A percentile compares a stretch with the other conserved stretches of the same genome.
These are phyloP conservation scores for Cercospora brassicicola DNA, from an alignment of 2,329 filamentous ascomycete genomes.

Conservation along the genomic window DNA sequence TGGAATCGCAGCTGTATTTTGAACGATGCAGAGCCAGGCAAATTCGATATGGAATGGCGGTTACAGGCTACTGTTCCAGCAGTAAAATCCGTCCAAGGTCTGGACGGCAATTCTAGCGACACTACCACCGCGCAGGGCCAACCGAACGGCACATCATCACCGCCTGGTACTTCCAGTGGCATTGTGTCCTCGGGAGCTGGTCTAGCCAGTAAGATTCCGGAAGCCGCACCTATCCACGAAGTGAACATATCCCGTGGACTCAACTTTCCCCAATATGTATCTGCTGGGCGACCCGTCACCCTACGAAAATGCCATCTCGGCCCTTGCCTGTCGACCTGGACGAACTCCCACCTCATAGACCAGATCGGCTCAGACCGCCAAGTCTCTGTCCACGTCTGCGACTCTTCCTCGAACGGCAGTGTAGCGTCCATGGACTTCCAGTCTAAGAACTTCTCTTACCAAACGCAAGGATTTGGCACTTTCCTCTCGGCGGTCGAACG, in stretches of 20 bases:
- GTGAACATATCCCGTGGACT: conserved; percentile 53
- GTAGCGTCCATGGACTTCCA: conserved; percentile 71
- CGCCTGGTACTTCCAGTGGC: not conserved
- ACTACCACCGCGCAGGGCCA: not conserved
- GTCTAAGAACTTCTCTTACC: conserved; percentile 78
- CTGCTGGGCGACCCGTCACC: conserved; percentile 61
- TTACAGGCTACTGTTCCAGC: conserved; percentile 30
- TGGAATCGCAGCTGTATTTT: conserved; percentile 65
- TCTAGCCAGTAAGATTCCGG: conserved; percentile 19
- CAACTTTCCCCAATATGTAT: conserved; percentile 63
- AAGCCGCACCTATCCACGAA: conserved; percentile 49
- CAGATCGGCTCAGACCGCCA: not conserved
- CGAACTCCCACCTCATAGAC: conserved; percentile 63
- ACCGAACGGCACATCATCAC: not conserved
- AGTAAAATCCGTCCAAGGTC: conserved; percentile 23
- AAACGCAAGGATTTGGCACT: conserved; percentile 63
- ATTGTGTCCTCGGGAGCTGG: not conserved
- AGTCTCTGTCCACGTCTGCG: not conserved
- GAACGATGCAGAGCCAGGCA: conserved; percentile 29
- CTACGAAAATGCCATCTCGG: conserved; percentile 68
- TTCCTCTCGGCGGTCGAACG: conserved; percentile 63
- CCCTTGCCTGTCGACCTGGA: conserved; percentile 67
- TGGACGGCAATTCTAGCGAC: conserved; percentile 20
- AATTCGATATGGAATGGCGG: conserved; percentile 33
- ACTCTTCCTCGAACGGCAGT: conserved; percentile 44